phyloP scores from a whole-genome alignment of 129 eudicot species.

The Centella asiatica region DNA sequence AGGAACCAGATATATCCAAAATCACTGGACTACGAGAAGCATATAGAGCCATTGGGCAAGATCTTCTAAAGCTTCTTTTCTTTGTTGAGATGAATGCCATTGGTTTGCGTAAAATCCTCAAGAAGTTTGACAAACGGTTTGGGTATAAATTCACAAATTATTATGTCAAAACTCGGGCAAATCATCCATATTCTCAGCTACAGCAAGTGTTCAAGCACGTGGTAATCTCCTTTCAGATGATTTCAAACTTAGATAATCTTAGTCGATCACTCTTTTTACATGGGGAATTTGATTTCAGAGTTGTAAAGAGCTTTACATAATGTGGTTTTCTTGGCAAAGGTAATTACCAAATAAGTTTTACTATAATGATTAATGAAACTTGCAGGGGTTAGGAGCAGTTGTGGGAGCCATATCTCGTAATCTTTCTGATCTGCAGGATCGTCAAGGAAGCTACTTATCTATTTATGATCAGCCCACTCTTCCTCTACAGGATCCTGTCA shows the following conservation, averaged over 20 bases:
- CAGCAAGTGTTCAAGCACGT: slow-evolving; percentile 97
- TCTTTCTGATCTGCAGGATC: slow-evolving; percentile 95
- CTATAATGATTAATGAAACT: slow-evolving; percentile 4
- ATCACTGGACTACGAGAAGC: slow-evolving; percentile 65
- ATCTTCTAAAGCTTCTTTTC: slow-evolving; percentile 64
- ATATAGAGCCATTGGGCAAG: slow-evolving; percentile 75
- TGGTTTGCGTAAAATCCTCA: slow-evolving; percentile 88
- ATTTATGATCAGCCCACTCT: slow-evolving; percentile 91
- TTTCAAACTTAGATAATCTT: neutral
- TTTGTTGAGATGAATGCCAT: slow-evolving; percentile 85
- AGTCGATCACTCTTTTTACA: neutral
- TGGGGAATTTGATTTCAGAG: neutral
- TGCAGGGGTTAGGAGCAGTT: slow-evolving; percentile 95
- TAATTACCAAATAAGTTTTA: neutral
- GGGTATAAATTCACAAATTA: slow-evolving; percentile 85
- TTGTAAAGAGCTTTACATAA: neutral
- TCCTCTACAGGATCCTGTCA: slow-evolving; percentile 83
- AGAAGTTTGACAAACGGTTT: slow-evolving; percentile 90
- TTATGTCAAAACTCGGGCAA: slow-evolving; percentile 90
- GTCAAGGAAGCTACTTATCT: slow-evolving; percentile 92
- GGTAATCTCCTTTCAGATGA: slow-evolving; percentile 33
- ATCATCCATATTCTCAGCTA: slow-evolving; percentile 96
- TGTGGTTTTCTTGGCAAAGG: neutral
- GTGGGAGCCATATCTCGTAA: slow-evolving; percentile 89
- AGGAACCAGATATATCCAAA: slow-evolving; percentile 66